These are phyloP conservation scores for Juncus effusus DNA, from an alignment of 176 grass and related monocot species.

Conservation along the genomic window DNA sequence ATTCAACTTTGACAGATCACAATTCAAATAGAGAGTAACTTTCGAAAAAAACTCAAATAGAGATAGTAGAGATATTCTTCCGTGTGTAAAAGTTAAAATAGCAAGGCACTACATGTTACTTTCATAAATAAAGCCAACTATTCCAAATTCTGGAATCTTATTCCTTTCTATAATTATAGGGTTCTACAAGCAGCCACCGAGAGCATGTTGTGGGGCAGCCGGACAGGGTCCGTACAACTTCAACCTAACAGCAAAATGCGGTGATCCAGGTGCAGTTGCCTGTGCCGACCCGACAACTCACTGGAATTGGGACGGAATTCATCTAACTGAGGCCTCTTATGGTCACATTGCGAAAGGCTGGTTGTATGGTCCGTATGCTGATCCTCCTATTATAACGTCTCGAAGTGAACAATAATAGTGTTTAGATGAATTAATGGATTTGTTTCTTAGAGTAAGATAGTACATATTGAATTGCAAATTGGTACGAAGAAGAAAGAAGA, in stretches of 20 bases:
- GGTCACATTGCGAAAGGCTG: slow-evolving; percentile 74
- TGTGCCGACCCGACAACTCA: slow-evolving; percentile 57
- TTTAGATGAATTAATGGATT: too few species aligned
- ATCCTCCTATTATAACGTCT: slow-evolving; percentile 44
- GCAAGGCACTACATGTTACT: too few species aligned
- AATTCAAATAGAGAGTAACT: too few species aligned
- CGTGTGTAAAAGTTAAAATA: too few species aligned
- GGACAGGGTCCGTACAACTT: slow-evolving; percentile 60
- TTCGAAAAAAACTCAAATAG: too few species aligned
- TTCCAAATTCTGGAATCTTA: too few species aligned
- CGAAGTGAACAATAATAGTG: background rate
- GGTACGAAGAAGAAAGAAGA: background rate
- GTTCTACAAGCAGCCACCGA: slow-evolving; percentile 43
- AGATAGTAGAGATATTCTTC: too few species aligned
- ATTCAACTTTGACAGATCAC: too few species aligned
- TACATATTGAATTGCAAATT: slow-evolving; percentile 11
- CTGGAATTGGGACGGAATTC: slow-evolving; percentile 71
- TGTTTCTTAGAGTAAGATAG: too few species aligned
- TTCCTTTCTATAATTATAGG: slow-evolving; percentile 15
- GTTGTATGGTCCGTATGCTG: slow-evolving; percentile 68
- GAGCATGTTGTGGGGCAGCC: slow-evolving; percentile 52
- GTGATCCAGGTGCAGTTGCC: slow-evolving; percentile 32
- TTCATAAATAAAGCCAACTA: too few species aligned
- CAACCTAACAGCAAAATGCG: slow-evolving; percentile 65
- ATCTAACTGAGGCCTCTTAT: slow-evolving; percentile 52